Evolutionary conservation across 306 rosid species (phyloP).

Genomic region (Mucuna pruriens): DNA sequence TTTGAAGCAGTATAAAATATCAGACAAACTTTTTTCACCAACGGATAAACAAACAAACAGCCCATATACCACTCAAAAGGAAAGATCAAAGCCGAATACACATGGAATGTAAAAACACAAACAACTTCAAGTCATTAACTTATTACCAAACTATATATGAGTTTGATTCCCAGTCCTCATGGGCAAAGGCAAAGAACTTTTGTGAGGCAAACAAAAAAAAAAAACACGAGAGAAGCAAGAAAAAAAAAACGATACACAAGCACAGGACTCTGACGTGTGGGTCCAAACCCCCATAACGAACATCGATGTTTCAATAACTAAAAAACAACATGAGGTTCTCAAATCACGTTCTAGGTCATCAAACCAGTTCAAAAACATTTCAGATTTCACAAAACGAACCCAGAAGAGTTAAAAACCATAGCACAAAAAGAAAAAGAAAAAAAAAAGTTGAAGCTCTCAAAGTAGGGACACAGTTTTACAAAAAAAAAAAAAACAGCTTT

Average conservation of each 20-base stretch:
- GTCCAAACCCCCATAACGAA: slow-evolving; percentile 46
- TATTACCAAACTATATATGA: not conserved
- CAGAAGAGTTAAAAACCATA: not conserved
- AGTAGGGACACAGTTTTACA: not conserved
- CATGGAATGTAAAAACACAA: not conserved
- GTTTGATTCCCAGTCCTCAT: slow-evolving; percentile 8
- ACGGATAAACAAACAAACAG: not conserved
- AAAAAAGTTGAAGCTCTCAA: not conserved
- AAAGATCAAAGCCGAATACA: not conserved
- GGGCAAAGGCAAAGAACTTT: not conserved
- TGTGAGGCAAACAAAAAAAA: not conserved
- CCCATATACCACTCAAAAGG: not conserved
- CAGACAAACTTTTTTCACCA: not conserved
- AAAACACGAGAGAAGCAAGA: not conserved
- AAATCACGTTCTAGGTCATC: slow-evolving; percentile 13
- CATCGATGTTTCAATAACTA: slow-evolving; percentile 4
- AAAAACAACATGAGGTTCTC: slow-evolving; percentile 24
- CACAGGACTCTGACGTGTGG: slow-evolving; percentile 31
- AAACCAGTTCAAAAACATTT: slow-evolving; percentile 18
- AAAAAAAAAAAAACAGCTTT: not conserved
- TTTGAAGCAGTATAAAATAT: not conserved
- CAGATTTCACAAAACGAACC: not conserved
- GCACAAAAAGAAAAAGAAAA: not conserved
- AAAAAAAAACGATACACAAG: not conserved
- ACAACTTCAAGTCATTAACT: not conserved